Evolutionary conservation across 2,329 filamentous ascomycete genomes (phyloP).

Genomic region (Keithomyces neogunnii): DNA sequence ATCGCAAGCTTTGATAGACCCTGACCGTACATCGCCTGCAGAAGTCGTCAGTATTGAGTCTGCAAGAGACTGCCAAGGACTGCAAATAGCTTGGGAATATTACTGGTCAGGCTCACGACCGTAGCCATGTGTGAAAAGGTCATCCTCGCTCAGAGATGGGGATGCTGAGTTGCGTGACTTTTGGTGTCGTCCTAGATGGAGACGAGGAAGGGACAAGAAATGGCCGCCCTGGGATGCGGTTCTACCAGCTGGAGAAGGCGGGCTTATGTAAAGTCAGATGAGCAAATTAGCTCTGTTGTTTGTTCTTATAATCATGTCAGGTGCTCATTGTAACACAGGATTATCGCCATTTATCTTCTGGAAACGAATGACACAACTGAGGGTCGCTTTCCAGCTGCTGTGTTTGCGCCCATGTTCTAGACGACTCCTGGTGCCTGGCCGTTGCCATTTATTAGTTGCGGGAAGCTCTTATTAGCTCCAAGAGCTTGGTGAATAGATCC

Average conservation of each 20-base stretch:
- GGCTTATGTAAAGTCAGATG: too few species aligned
- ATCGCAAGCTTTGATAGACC: constrained; percentile 28
- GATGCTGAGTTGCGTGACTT: background rate
- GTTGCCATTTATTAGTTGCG: background rate
- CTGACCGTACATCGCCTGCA: constrained; percentile 25
- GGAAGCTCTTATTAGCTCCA: background rate
- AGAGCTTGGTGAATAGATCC: constrained; percentile 8
- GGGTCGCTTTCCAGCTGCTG: background rate
- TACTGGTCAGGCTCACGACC: constrained; percentile 28
- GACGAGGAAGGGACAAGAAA: too few species aligned
- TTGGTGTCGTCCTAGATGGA: background rate
- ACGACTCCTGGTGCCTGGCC: background rate
- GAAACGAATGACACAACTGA: background rate
- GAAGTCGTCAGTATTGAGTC: constrained; percentile 8
- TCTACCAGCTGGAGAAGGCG: too few species aligned
- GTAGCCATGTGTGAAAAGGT: constrained; percentile 22
- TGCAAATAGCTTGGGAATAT: background rate
- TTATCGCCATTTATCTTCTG: background rate
- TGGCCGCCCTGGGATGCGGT: too few species aligned
- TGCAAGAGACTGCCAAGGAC: background rate
- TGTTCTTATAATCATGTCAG: background rate
- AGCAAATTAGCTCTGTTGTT: background rate
- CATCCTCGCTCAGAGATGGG: constrained; percentile 15
- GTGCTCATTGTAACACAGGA: background rate
- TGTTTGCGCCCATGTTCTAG: background rate